phyloP scores from a whole-genome alignment of 768 basidiomycete genomes.

The Suillus variegatus region DNA sequence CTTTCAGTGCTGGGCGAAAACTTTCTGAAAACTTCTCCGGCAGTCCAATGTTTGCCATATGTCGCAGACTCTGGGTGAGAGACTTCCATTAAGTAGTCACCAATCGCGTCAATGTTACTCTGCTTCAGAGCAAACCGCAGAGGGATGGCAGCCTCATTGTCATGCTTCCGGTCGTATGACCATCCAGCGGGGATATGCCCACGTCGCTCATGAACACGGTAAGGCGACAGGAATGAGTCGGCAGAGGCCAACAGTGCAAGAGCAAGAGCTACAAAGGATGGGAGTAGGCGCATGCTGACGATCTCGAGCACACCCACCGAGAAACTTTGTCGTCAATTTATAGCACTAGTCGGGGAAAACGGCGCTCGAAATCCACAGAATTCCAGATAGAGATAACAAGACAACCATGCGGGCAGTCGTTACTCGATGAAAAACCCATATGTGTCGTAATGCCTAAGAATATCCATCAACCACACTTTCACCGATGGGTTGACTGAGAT shows the following conservation, averaged over 20 bases:
- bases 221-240: conserved; percentile 35
- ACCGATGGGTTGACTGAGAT: not conserved
- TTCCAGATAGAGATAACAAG: conserved; percentile 1
- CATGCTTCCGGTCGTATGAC: conserved; percentile 36
- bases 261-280: conserved; percentile 3
- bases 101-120: conserved; percentile 45
- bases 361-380: not conserved
- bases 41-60: conserved; percentile 53
- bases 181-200: conserved; percentile 37
- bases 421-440: not conserved
- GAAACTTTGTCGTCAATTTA: not conserved
- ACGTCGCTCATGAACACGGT: conserved; percentile 42
- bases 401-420: not conserved
- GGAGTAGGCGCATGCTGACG: conserved; percentile 2
- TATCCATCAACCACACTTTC: not conserved
- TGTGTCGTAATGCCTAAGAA: not conserved
- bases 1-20: conserved; percentile 48
- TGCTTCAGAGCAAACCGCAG: conserved; percentile 52
- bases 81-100: conserved; percentile 46
- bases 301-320: not conserved
- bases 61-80: conserved; percentile 51
- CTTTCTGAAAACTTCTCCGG: conserved; percentile 42
- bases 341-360: not conserved
- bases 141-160: conserved; percentile 39
- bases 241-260: conserved; percentile 1